Evolutionary conservation across 495 filamentous ascomycete species (phyloP).

Genomic region (Hyphodiscus hymeniophilus): DNA sequence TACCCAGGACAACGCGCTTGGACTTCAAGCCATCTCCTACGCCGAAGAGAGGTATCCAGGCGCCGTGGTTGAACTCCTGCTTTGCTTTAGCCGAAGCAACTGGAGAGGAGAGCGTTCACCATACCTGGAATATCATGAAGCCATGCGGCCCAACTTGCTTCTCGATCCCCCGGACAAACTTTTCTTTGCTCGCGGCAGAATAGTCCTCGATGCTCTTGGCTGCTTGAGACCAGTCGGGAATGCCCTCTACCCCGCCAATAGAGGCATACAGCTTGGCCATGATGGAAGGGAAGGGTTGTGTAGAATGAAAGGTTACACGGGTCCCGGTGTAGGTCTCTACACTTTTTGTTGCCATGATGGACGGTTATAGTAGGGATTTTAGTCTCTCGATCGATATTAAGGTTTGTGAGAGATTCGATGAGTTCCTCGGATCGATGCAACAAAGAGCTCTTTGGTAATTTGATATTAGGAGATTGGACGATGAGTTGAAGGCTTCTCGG

Average conservation of each 20-base stretch:
- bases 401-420: no score
- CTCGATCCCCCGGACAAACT: not conserved
- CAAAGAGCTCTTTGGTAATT: no score
- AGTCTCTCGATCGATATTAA: no score
- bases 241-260: constrained; percentile 1
- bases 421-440: no score
- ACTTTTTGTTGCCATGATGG: not conserved
- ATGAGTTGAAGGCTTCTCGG: no score
- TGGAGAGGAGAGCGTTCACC: no score
- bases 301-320: constrained; percentile 1
- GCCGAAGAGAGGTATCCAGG: constrained; percentile 12
- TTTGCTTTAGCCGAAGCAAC: not conserved
- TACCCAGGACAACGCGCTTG: constrained; percentile 12
- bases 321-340: not conserved
- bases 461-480: no score
- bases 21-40: not conserved
- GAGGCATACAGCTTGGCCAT: constrained; percentile 3
- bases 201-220: not conserved
- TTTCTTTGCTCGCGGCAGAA: not conserved
- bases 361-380: not conserved
- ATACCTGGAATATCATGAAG: constrained; percentile 18
- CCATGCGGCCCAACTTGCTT: constrained; percentile 7
- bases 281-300: not conserved
- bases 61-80: constrained; percentile 12
- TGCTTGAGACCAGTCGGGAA: not conserved